Percentiles rank a stretch among this genome's conserved stretches.
Evolutionary conservation across 164 flowering plant genomes (phyloP).

Genomic region (Macadamia tetraphylla): DNA sequence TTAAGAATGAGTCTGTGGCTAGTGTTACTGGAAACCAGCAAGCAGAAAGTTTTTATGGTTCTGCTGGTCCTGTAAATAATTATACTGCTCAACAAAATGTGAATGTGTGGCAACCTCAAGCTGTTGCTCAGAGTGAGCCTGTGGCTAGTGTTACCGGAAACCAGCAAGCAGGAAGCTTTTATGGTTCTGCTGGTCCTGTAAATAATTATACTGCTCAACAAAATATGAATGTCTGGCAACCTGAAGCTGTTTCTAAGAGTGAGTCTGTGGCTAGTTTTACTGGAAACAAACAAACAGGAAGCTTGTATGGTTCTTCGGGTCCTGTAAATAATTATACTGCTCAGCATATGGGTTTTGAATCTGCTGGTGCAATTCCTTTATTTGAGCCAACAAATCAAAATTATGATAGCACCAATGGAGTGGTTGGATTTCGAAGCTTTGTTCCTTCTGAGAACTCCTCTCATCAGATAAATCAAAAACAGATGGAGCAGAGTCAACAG

Average conservation of each 20-base stretch:
- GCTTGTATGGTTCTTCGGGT: conserved; percentile 22
- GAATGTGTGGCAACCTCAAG: conserved; percentile 39
- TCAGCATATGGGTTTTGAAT: conserved; percentile 28
- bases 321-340: conserved; percentile 22
- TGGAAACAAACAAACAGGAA: conserved; percentile 28
- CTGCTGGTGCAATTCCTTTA: conserved; percentile 25
- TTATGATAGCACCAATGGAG: conserved; percentile 24
- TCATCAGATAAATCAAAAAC: conserved; percentile 34
- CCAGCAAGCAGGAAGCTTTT: conserved; percentile 25
- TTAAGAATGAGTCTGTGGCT: conserved; percentile 15
- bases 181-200: conserved; percentile 21
- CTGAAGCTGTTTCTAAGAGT: conserved; percentile 23
- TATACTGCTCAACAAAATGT: conserved; percentile 27
- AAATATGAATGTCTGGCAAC: conserved; percentile 33
- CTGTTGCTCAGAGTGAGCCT: conserved; percentile 16
- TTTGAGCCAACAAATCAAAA: conserved; percentile 27
- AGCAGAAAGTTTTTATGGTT: conserved; percentile 23
- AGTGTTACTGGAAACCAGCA: conserved; percentile 29
- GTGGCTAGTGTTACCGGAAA: conserved; percentile 22
- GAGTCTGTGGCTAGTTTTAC: conserved; percentile 19
- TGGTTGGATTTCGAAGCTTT: conserved; percentile 29
- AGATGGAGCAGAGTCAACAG: conserved; percentile 35
- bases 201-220: conserved; percentile 30
- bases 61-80: conserved; percentile 19
- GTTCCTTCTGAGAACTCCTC: conserved; percentile 28